Conservation (phyloP, 495 filamentous ascomycete genomes). For the Collariella sp. region DNA sequence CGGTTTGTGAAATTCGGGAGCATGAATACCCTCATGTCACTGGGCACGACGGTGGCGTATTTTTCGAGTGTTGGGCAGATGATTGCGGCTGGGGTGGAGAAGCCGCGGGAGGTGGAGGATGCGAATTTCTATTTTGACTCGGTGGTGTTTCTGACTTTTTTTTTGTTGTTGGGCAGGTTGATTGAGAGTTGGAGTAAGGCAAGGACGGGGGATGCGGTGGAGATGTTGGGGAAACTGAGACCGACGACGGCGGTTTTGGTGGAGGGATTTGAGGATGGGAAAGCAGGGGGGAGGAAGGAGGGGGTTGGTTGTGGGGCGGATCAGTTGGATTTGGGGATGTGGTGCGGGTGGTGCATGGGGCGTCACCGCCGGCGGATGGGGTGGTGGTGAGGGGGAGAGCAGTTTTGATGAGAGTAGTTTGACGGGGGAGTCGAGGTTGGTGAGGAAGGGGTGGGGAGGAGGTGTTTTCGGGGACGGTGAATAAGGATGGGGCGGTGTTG, state of each 20-base stretch:
- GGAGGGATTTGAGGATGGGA: constrained; percentile 29
- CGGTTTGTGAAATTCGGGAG: constrained; percentile 90
- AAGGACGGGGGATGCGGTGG: constrained; percentile 81
- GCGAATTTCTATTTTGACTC: constrained; percentile 82
- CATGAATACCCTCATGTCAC: constrained; percentile 90
- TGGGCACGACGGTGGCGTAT: constrained; percentile 85
- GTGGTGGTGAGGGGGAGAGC: constrained; percentile 50
- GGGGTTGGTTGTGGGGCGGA: constrained; percentile 57
- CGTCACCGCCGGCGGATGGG: constrained; percentile 81
- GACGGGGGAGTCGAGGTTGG: constrained; percentile 76
- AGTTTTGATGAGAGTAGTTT: constrained; percentile 85
- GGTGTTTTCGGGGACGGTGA: constrained; percentile 82
- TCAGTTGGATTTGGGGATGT: constrained; percentile 72
- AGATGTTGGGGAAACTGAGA: constrained; percentile 65
- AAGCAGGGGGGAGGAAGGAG: constrained; percentile 26
- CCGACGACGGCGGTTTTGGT: constrained; percentile 72
- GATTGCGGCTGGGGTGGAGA: constrained; percentile 52
- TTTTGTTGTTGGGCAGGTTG: constrained; percentile 69
- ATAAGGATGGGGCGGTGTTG: constrained; percentile 61
- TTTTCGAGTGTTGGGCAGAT: constrained; percentile 74
- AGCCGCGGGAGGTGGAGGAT: constrained; percentile 31
- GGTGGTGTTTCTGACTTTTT: constrained; percentile 88
- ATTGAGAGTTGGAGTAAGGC: constrained; percentile 92
- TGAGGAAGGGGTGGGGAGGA: constrained; percentile 61
- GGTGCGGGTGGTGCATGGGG: constrained; percentile 66